These are phyloP conservation scores for Globisporangium carolinianum DNA, from an alignment of 352 stramenopile genomes.

Conservation along the genomic window DNA sequence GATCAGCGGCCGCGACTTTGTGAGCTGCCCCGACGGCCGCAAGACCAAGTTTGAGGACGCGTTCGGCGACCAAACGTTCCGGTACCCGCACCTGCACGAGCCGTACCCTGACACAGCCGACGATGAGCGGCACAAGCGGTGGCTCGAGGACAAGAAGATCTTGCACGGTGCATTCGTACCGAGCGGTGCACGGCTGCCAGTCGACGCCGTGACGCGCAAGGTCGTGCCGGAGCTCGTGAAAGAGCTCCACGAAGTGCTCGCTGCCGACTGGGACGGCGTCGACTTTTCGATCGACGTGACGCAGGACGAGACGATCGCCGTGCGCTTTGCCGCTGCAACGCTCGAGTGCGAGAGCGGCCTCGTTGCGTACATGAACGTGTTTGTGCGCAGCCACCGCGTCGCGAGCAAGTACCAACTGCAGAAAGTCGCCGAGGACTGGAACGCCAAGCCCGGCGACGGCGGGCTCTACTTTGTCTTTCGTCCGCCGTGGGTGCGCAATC, in stretches of 20 bases:
- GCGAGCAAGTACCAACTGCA: conserved; percentile 67
- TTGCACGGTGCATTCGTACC: conserved; percentile 59
- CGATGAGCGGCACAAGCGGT: conserved; percentile 48
- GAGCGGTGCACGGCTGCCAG: conserved; percentile 37
- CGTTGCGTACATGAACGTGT: conserved; percentile 81
- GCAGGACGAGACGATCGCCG: conserved; percentile 55
- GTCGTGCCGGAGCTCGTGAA: conserved; percentile 65
- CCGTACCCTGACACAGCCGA: conserved; percentile 52
- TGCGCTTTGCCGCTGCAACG: conserved; percentile 41
- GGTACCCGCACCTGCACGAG: conserved; percentile 66
- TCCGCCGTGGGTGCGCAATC: conserved; percentile 52
- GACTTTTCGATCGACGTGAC: conserved; percentile 45
- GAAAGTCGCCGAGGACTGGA: conserved; percentile 80
- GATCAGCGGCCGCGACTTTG: conserved; percentile 70
- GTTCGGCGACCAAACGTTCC: conserved; percentile 42
- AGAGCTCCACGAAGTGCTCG: conserved; percentile 58
- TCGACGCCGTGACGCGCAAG: conserved; percentile 58
- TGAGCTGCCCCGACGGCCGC: conserved; percentile 34
- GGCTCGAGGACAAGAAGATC: conserved; percentile 70
- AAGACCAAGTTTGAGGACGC: conserved; percentile 72
- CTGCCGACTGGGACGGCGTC: conserved; percentile 51
- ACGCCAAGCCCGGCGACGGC: conserved; percentile 48
- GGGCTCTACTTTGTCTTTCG: conserved; percentile 56
- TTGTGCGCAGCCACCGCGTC: conserved; percentile 57
- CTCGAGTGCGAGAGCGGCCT: conserved; percentile 53